A percentile compares a stretch with the other conserved stretches of the same genome.
Evolutionary conservation across 352 stramenopile species (phyloP).

Genomic region (Phytopythium kandeliae): DNA sequence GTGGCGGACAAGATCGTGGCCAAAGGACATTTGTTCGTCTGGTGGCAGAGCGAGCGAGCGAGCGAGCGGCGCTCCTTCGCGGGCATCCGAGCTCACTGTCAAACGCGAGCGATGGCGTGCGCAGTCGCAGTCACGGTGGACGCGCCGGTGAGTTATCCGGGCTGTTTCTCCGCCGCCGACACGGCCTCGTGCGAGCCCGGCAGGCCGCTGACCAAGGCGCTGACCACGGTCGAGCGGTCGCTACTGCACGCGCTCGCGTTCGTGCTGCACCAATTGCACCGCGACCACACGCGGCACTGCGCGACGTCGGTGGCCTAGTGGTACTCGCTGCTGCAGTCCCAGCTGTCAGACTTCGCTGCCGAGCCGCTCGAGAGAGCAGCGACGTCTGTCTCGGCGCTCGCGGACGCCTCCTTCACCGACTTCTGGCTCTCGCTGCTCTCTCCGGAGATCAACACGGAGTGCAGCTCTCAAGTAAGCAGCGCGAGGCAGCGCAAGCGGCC

Average conservation of each 20-base stretch:
- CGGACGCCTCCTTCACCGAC: constrained; percentile 51
- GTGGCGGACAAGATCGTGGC: too few relatives aligned
- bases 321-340: constrained; percentile 56
- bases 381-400: constrained; percentile 54
- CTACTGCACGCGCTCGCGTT: constrained; percentile 63
- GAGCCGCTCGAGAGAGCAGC: constrained; percentile 43
- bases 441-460: constrained; percentile 18
- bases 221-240: constrained; percentile 51
- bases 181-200: not conserved
- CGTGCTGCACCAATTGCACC: constrained; percentile 57
- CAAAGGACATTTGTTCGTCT: too few relatives aligned
- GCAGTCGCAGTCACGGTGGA: not conserved
- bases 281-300: constrained; percentile 47
- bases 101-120: not conserved
- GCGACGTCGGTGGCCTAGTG: constrained; percentile 52
- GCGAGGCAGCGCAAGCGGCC: too few relatives aligned
- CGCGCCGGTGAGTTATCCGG: not conserved
- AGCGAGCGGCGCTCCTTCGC: too few relatives aligned
- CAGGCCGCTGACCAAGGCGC: constrained; percentile 11
- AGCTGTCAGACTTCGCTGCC: constrained; percentile 41
- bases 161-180: not conserved
- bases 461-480: not conserved
- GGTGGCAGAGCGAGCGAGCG: too few relatives aligned
- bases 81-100: too few relatives aligned
- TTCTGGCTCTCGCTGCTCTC: constrained; percentile 67